Evolutionary conservation across 2,329 filamentous ascomycete species (phyloP).

Genomic region (Pseudonectria buxi): DNA sequence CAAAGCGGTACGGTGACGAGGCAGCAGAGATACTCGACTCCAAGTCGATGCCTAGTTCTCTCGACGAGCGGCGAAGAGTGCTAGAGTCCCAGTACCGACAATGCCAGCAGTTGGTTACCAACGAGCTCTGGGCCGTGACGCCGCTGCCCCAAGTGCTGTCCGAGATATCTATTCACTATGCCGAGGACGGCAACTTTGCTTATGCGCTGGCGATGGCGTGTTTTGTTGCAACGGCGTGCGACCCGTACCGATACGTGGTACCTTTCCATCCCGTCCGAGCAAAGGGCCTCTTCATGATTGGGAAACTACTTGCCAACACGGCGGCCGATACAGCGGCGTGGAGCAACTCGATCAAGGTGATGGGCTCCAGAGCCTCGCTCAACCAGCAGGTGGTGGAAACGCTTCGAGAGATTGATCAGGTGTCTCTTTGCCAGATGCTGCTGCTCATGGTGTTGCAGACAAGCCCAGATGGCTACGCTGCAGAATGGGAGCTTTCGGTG

Average conservation of each 20-base stretch:
- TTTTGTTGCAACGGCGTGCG: slow-evolving; percentile 39
- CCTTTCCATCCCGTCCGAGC: slow-evolving; percentile 45
- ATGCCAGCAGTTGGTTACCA: slow-evolving; percentile 18
- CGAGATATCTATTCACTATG: slow-evolving; percentile 40
- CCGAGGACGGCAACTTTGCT: slow-evolving; percentile 34
- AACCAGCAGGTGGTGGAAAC: slow-evolving; percentile 20
- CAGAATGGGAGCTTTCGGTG: slow-evolving; percentile 39
- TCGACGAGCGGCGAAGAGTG: slow-evolving; percentile 19
- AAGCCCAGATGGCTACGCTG: slow-evolving; percentile 34
- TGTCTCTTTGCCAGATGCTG: slow-evolving; percentile 47
- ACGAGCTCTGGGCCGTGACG: slow-evolving; percentile 40
- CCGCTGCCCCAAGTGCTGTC: slow-evolving; percentile 40
- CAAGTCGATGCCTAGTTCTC: slow-evolving; percentile 14
- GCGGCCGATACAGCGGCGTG: slow-evolving; percentile 32
- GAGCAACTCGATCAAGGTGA: slow-evolving; percentile 18
- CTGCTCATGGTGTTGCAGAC: slow-evolving; percentile 41
- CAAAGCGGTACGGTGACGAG: slow-evolving; percentile 16
- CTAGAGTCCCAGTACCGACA: slow-evolving; percentile 17
- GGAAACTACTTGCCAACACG: slow-evolving; percentile 45
- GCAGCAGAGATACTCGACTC: slow-evolving; percentile 23
- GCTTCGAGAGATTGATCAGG: slow-evolving; percentile 42
- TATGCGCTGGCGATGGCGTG: slow-evolving; percentile 41
- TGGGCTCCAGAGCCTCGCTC: slow-evolving; percentile 15
- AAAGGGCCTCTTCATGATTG: slow-evolving; percentile 44
- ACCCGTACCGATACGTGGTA: slow-evolving; percentile 43